phyloP scores from a whole-genome alignment of 148 eudicot species.

The Rhododendron henanense region DNA sequence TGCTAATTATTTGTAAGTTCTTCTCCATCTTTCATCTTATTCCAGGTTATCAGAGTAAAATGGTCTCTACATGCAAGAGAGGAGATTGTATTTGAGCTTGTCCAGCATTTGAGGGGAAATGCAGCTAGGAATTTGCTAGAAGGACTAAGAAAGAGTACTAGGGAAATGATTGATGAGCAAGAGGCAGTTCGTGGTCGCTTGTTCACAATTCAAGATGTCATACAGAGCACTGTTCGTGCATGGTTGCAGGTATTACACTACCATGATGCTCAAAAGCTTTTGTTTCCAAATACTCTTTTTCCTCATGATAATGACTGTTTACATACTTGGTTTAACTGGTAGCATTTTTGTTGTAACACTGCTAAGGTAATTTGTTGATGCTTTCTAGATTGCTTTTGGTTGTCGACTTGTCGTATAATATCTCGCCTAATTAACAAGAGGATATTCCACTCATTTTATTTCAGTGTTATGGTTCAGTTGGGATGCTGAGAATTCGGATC shows the following conservation, averaged over 20 bases:
- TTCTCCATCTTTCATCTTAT: not conserved
- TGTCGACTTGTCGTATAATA: not conserved
- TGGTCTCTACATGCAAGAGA: constrained; percentile 99
- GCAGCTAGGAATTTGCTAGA: constrained; percentile 60
- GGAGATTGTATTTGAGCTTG: constrained; percentile 92
- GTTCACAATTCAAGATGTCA: constrained; percentile 95
- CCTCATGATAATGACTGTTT: not conserved
- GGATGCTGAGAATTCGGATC: not conserved
- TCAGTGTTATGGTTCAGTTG: not conserved
- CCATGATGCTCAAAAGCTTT: constrained; percentile 9
- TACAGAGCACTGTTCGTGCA: constrained; percentile 85
- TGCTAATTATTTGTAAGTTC: not conserved
- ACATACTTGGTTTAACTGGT: not conserved
- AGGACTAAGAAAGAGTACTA: constrained; percentile 60
- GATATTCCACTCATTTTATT: too few species aligned
- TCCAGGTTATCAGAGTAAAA: constrained; percentile 88
- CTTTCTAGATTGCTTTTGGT: not conserved
- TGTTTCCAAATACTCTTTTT: constrained; percentile 9
- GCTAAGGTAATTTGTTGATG: not conserved
- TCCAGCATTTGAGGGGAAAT: constrained; percentile 72
- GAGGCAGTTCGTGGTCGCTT: constrained; percentile 97
- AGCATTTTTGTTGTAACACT: not conserved
- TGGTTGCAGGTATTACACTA: constrained; percentile 66
- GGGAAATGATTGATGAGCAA: constrained; percentile 92
- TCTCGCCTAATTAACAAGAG: not conserved